phyloP scores from a whole-genome alignment of 441 rosid genomes.

The Iberis amara region DNA sequence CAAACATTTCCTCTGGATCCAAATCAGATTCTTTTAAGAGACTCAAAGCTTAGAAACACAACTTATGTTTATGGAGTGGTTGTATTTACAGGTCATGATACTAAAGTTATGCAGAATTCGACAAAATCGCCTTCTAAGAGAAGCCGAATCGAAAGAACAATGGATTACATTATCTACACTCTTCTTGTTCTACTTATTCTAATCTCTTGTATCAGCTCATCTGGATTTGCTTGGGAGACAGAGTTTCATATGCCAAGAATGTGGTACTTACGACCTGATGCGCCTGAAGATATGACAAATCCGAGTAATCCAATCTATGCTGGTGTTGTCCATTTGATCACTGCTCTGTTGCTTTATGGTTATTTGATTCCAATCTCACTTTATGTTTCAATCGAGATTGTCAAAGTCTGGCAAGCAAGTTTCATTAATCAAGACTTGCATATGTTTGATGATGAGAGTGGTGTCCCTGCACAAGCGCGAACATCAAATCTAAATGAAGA shows the following conservation, averaged over 20 bases:
- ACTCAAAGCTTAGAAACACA: slow-evolving; percentile 86
- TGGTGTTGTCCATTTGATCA: slow-evolving; percentile 64
- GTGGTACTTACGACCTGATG: slow-evolving; percentile 62
- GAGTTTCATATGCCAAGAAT: slow-evolving; percentile 59
- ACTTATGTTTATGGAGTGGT: slow-evolving; percentile 69
- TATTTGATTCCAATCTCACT: slow-evolving; percentile 86
- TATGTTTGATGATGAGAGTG: slow-evolving; percentile 80
- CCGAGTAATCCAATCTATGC: slow-evolving; percentile 47
- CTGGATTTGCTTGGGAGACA: slow-evolving; percentile 72
- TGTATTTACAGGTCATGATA: slow-evolving; percentile 77
- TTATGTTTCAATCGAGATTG: slow-evolving; percentile 85
- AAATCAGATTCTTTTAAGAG: slow-evolving; percentile 79
- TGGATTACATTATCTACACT: slow-evolving; percentile 77
- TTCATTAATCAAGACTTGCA: slow-evolving; percentile 72
- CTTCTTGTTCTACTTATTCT: slow-evolving; percentile 63
- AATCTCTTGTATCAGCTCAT: slow-evolving; percentile 64
- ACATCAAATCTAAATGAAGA: slow-evolving; percentile 91
- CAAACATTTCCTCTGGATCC: slow-evolving; percentile 71
- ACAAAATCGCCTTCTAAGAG: slow-evolving; percentile 81
- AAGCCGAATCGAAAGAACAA: slow-evolving; percentile 70
- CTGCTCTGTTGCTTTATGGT: slow-evolving; percentile 84
- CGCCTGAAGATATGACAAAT: slow-evolving; percentile 43
- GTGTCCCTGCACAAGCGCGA: slow-evolving; percentile 70
- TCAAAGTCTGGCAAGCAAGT: slow-evolving; percentile 79
- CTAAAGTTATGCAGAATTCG: slow-evolving; percentile 89